Percentiles rank a stretch among this genome's conserved stretches.
phyloP scores from a whole-genome alignment of 1,284 basidiomycete species.

The Cutaneotrichosporon dermatis region DNA sequence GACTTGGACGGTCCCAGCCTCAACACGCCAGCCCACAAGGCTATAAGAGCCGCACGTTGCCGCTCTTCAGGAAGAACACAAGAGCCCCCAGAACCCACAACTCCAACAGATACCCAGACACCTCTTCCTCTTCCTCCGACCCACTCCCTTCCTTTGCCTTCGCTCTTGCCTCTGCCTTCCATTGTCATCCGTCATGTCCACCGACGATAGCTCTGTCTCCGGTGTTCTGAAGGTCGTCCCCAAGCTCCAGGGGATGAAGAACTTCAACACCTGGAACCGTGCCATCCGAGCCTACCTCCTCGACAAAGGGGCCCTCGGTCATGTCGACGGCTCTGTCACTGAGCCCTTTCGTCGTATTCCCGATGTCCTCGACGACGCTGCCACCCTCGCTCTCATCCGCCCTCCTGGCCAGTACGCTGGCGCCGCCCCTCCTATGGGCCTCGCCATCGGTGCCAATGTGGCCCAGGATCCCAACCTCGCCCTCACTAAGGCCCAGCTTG shows the following conservation, averaged over 20 bases:
- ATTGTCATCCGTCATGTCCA: neutral
- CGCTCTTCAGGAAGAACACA: no score
- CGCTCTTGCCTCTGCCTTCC: neutral
- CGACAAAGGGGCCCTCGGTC: neutral
- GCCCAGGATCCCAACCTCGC: neutral
- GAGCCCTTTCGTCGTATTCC: neutral
- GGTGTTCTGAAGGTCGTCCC: neutral
- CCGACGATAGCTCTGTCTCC: neutral
- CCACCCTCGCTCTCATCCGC: neutral
- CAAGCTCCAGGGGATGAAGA: neutral
- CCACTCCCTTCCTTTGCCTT: no score
- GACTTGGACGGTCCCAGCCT: no score
- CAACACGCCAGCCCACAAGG: no score
- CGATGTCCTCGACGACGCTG: neutral
- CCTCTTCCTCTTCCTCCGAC: no score
- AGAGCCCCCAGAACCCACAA: no score
- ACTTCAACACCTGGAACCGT: slow-evolving; percentile 3
- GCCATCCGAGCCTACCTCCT: neutral
- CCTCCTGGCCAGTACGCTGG: slow-evolving; percentile 1
- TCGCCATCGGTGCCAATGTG: neutral
- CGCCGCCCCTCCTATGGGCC: neutral
- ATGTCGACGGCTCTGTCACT: neutral
- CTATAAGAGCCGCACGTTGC: no score
- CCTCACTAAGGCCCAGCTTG: neutral
- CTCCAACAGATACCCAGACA: no score